Evolutionary conservation across 2,329 filamentous ascomycete genomes (phyloP).

Genomic region (Plenodomus tracheiphilus): DNA sequence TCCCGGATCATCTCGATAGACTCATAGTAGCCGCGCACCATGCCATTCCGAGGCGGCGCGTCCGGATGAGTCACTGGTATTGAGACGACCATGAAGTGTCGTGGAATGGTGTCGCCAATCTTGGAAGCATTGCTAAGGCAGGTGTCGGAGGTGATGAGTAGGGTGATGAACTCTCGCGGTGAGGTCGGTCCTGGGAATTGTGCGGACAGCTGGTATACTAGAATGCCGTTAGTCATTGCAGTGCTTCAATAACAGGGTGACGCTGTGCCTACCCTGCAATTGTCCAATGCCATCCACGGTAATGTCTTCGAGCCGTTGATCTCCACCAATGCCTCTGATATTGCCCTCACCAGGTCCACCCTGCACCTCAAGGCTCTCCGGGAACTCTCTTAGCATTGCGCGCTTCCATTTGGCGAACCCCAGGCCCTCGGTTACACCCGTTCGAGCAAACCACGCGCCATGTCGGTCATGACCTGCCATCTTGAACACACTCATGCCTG

Average conservation of each 20-base stretch:
- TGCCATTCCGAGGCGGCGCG: conserved; percentile 69
- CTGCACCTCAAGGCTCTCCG: conserved; percentile 72
- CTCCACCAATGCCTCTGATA: conserved; percentile 83
- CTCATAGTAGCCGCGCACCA: conserved; percentile 84
- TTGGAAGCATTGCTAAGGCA: conserved; percentile 54
- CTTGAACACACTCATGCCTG: conserved; percentile 79
- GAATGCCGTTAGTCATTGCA: conserved; percentile 3
- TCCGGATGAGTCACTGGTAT: conserved; percentile 80
- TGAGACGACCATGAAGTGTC: conserved; percentile 85
- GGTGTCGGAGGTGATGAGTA: conserved; percentile 68
- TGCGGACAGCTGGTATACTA: conserved; percentile 83
- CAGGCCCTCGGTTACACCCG: conserved; percentile 79
- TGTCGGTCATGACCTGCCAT: conserved; percentile 76
- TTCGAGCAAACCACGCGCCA: conserved; percentile 86
- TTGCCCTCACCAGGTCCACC: conserved; percentile 72
- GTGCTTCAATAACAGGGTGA: not conserved
- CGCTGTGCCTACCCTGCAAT: conserved; percentile 58
- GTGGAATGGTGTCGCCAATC: conserved; percentile 50
- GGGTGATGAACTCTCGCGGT: conserved; percentile 82
- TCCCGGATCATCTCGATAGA: conserved; percentile 90
- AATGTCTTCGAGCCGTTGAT: conserved; percentile 69
- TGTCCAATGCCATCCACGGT: conserved; percentile 63
- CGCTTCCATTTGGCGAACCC: conserved; percentile 77
- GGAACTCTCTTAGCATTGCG: conserved; percentile 78
- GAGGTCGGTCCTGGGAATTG: conserved; percentile 89